Conservation (phyloP, 495 filamentous ascomycete species). For the Cryomyces minteri region DNA sequence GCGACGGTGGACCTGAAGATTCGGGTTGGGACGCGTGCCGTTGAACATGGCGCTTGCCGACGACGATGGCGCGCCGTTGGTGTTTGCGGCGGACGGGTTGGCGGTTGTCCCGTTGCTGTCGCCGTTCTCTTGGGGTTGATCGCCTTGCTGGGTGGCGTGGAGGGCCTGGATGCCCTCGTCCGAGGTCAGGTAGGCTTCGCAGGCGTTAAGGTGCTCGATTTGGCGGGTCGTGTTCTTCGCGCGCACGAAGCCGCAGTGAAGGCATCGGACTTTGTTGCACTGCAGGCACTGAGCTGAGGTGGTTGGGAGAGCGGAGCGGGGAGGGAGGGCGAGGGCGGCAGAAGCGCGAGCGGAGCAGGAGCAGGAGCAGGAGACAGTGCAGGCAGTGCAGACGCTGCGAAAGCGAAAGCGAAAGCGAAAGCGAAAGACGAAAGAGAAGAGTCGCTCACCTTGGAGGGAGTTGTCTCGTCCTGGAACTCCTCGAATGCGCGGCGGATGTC, state of each 20-base stretch:
- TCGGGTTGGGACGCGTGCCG: conserved; percentile 20
- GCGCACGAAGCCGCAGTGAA: conserved; percentile 21
- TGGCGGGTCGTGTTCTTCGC: conserved; percentile 26
- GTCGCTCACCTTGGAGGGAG: conserved; percentile 13
- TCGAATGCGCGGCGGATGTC: conserved; percentile 16
- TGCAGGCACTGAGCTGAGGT: conserved; percentile 1
- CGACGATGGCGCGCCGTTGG: background rate
- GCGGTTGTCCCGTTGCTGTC: background rate
- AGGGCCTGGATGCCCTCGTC: conserved; percentile 15
- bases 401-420: conserved; percentile 4
- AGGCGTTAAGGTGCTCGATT: conserved; percentile 22
- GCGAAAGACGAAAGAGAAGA: background rate
- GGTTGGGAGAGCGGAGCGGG: background rate
- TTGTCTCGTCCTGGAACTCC: conserved; percentile 15
- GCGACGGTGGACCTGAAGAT: conserved; percentile 18
- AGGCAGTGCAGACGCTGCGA: background rate
- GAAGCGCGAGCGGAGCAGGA: background rate
- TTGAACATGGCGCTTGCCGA: conserved; percentile 11
- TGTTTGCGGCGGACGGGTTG: background rate
- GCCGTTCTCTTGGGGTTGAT: conserved; percentile 2
- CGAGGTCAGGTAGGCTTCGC: conserved; percentile 18
- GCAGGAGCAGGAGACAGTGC: background rate
- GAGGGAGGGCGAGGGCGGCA: background rate
- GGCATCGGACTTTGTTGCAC: conserved; percentile 25
- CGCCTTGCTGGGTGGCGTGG: conserved; percentile 5